phyloP scores from a whole-genome alignment of 192 early-diverging fungal genomes.

The Coemansia sp. region DNA sequence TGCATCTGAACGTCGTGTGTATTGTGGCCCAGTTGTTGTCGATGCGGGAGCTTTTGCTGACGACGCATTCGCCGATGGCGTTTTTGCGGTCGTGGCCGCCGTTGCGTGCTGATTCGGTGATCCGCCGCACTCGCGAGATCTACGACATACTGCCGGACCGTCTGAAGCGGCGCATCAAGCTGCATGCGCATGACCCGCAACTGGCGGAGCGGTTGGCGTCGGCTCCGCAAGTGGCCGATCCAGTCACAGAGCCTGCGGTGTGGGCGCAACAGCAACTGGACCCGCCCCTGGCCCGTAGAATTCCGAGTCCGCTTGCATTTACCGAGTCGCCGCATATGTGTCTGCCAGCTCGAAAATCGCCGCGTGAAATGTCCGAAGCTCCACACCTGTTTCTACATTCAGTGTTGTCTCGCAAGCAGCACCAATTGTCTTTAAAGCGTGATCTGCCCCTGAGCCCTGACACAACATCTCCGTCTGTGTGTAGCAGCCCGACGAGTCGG shows the following conservation, averaged over 20 bases:
- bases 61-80: slow-evolving; percentile 38
- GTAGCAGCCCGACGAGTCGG: not conserved
- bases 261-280: not conserved
- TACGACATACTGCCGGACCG: slow-evolving; percentile 31
- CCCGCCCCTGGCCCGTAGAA: not conserved
- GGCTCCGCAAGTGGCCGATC: slow-evolving; percentile 28
- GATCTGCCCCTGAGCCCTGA: slow-evolving; percentile 29
- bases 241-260: slow-evolving; percentile 4
- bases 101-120: slow-evolving; percentile 41
- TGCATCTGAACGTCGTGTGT: slow-evolving; percentile 91
- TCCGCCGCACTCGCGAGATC: slow-evolving; percentile 43
- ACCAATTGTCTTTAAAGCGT: slow-evolving; percentile 28
- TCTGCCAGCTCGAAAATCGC: not conserved
- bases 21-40: slow-evolving; percentile 80
- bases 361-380: not conserved
- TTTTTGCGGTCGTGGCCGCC: slow-evolving; percentile 49
- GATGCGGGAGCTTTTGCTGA: slow-evolving; percentile 74
- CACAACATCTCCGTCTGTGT: not conserved
- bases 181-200: slow-evolving; percentile 40
- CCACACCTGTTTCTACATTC: not conserved
- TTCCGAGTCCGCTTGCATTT: not conserved
- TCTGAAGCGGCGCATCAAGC: slow-evolving; percentile 23
- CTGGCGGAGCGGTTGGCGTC: slow-evolving; percentile 40
- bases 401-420: not conserved
- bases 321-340: not conserved